Evolutionary conservation across 2,329 filamentous ascomycete species (phyloP), one percentile per base, ranked within the genome.

Genomic region (Penicillium polonicum): DNA sequence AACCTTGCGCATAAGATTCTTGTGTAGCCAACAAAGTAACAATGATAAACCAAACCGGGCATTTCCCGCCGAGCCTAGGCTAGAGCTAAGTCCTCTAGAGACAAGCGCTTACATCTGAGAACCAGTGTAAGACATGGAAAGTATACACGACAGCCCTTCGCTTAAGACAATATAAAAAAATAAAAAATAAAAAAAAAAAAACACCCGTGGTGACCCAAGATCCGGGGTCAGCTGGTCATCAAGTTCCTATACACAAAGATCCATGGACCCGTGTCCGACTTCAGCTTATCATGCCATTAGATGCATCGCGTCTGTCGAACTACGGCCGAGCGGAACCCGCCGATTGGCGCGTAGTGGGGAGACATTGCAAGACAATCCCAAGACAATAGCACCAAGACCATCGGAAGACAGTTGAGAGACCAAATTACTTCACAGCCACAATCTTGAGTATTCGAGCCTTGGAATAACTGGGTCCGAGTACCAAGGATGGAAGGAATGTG

Each of bases 151-250:
- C 13, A 17, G n/a, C 19, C 23, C 39, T 25, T 52, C 29, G 29
- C 41, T 52, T 45, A 27, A 17, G 10, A 19, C 6, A 12, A 25
- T 8, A 25, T 15, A 27, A n/a, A 13, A 35, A 7, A 23, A 13
- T 9, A 2, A n/a, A 45, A 12, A 15, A 15, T n/a, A 23, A 21
- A 49, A 5, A 27, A 3, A 15, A 13, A 39, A 21, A 9, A 49
- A 19, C 5, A 2, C 31, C 36, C 19, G 17, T 15, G 49, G 49
- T 53, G 49, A 53, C 49, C 31, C 43, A 53, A 57, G 49, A 48
- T 53, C 45, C 17, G 27, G 17, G 43, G 43, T 57, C 55, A 57
- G 55, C 55, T 57, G 55, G 49, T 48, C 55, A 48, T 25, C 13
- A 39, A 19, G 9, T 43, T 27, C 31, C 15, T 31, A 13, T 46